Percentiles rank a stretch among this genome's conserved stretches.
phyloP scores from a whole-genome alignment of 1,284 basidiomycete genomes.

The Stygiomarasmius scandens region DNA sequence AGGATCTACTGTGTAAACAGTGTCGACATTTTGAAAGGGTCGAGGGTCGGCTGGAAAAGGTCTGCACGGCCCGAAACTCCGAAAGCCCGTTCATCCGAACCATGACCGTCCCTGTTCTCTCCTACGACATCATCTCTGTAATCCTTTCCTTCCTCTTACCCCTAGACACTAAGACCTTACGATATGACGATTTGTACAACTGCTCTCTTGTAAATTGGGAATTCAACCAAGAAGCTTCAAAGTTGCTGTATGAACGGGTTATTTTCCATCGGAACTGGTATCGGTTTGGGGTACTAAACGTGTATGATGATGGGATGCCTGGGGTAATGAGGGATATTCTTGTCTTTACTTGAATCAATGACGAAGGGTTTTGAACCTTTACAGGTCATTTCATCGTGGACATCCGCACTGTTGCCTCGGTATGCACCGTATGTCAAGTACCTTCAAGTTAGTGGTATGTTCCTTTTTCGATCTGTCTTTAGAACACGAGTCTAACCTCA shows the following conservation, averaged over 20 bases:
- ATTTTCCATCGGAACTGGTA: background rate
- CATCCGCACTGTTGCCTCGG: background rate
- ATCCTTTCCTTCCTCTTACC: conserved; percentile 2
- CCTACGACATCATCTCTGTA: conserved; percentile 4
- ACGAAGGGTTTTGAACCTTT: background rate
- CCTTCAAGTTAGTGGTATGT: background rate
- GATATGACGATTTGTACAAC: conserved; percentile 3
- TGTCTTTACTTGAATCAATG: background rate
- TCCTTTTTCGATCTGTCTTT: background rate
- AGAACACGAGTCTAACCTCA: background rate
- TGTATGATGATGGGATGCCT: conserved; percentile 2
- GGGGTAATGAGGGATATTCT: background rate
- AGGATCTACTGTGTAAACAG: too few relatives aligned
- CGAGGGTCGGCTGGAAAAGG: too few relatives aligned
- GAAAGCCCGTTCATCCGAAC: background rate
- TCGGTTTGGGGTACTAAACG: background rate
- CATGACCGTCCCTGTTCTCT: background rate
- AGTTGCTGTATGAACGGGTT: conserved; percentile 7
- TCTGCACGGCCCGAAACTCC: too few relatives aligned
- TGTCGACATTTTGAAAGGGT: too few relatives aligned
- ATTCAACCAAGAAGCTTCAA: conserved; percentile 5
- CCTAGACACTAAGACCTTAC: background rate
- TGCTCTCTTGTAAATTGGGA: conserved; percentile 12
- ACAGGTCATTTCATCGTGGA: background rate
- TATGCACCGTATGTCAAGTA: background rate